These are phyloP conservation scores for Schwanniomyces polymorphus DNA, from an alignment of 805 yeast species.

Conservation along the genomic window DNA sequence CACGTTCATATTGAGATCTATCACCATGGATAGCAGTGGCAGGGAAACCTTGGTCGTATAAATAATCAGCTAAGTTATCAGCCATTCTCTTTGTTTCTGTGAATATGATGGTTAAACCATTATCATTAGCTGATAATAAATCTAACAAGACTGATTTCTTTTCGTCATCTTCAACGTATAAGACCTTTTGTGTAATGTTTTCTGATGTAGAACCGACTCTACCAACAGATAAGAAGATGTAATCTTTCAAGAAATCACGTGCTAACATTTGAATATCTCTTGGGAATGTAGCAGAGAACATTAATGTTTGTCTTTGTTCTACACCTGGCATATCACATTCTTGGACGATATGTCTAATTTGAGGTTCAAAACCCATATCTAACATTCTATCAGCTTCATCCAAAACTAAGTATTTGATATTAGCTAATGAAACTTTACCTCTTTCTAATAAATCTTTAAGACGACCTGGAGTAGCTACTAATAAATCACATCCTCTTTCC, in stretches of 20 bases:
- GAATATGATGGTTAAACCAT: conserved; percentile 88
- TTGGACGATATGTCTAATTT: conserved; percentile 96
- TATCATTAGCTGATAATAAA: conserved; percentile 70
- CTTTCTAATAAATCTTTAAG: conserved; percentile 93
- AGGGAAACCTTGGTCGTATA: conserved; percentile 85
- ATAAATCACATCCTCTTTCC: conserved; percentile 90
- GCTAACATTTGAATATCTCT: conserved; percentile 96
- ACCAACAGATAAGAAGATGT: conserved; percentile 95
- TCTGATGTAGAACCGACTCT: conserved; percentile 99
- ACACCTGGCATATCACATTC: conserved; percentile 97
- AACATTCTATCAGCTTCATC: conserved; percentile 99
- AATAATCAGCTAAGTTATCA: conserved; percentile 89
- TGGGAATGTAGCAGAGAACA: conserved; percentile 99
- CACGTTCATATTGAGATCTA: conserved; percentile 97
- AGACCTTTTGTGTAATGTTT: conserved; percentile 91
- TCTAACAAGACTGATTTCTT: conserved; percentile 87
- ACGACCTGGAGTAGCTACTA: conserved; percentile 99
- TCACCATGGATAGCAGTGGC: conserved; percentile 99
- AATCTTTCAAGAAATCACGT: conserved; percentile 93
- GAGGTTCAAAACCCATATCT: conserved; percentile 99
- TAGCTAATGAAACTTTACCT: conserved; percentile 85
- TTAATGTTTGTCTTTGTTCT: conserved; percentile 88
- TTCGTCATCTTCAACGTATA: conserved; percentile 93
- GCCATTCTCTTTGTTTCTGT: conserved; percentile 99
- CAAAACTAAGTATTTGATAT: conserved; percentile 89